Base-by-base conservation (phyloP, 1,139 yeast species). In the Eremothecium sinecaudum region DNA sequence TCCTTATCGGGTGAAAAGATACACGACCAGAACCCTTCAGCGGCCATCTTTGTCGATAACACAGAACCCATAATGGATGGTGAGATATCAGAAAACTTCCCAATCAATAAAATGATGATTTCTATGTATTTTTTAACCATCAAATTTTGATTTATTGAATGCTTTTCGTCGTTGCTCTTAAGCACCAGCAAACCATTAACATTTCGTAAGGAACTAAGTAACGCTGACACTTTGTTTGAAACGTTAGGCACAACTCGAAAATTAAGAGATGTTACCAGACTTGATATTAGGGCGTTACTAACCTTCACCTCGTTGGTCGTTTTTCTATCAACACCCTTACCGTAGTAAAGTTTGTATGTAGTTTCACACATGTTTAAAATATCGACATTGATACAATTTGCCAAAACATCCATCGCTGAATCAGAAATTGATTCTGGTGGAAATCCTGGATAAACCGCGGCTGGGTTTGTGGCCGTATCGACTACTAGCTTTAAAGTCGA, bases 11-110 rank as follows among this genome's bases (percentile, higher is more conserved):
- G 73, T 1, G 80, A 71, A 36, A 79, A 71, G 1, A 79, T 61
- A 50, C 82, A 75, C 0, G 82, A 69, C 86, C 87, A 80, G 36
- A 76, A 66, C 0, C 86, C 79, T 18, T 54, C 51, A 34, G 75
- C 51, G 5, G 70, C 62, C 7, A 48, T 47, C 14, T 53, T 45
- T 38, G 65, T 60, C 1, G 52, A 43, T 5, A 75, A 44, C 12
- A 72, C 58, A 6, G 51, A 47, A 28, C 66, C 63, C 31, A 79
- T 59, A 15, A 62, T 59, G 2, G 54, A 42, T 0, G 73, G 64
- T 19, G 72, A 74, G 29, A 71, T 58, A 36, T 66, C 71, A 19
- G 64, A 51, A 24, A 66, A 53, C 32, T 54, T 59, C n/a, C 48
- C 50, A 16, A 62, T 46, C 22, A 62, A 47, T 16, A 48, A 48